A percentile compares a stretch with the other conserved stretches of the same genome.
Evolutionary conservation across 495 filamentous ascomycete genomes (phyloP).

Genomic region (Daldinia grandis): DNA sequence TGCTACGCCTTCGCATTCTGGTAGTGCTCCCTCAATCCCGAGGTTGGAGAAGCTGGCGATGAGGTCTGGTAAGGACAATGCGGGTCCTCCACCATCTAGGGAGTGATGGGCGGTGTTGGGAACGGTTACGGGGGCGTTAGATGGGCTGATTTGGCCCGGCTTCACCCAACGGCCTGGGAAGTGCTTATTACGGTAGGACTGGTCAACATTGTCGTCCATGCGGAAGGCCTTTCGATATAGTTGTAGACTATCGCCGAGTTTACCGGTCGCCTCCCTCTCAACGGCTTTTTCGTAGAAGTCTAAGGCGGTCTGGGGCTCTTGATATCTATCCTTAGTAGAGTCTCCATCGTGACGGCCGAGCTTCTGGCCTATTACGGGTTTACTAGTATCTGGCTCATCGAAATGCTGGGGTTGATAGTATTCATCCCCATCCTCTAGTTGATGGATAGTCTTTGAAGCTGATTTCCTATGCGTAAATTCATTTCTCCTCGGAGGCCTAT

Average conservation of each 20-base stretch:
- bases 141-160: conserved; percentile 55
- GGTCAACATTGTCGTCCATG: conserved; percentile 85
- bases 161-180: conserved; percentile 69
- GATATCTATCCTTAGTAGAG: conserved; percentile 16
- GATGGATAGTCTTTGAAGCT: conserved; percentile 21
- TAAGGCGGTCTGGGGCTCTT: conserved; percentile 78
- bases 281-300: conserved; percentile 95
- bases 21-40: conserved; percentile 64
- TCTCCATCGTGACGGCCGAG: conserved; percentile 20
- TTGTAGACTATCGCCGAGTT: conserved; percentile 85
- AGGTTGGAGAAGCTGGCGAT: conserved; percentile 76
- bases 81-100: conserved; percentile 58
- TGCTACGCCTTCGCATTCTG: conserved; percentile 68
- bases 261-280: conserved; percentile 84
- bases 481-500: conserved; percentile 41
- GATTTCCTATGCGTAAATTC: conserved; percentile 35
- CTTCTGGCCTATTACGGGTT: conserved; percentile 25
- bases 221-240: conserved; percentile 91
- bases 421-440: conserved; percentile 52
- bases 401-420: conserved; percentile 50
- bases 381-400: conserved; percentile 45
- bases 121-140: conserved; percentile 61
- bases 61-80: conserved; percentile 68
- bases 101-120: conserved; percentile 65
- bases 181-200: conserved; percentile 88